A percentile compares a stretch with the other conserved stretches of the same genome.
Evolutionary conservation across 331 rosid genomes (phyloP).

Genomic region (Spiraea crenata): DNA sequence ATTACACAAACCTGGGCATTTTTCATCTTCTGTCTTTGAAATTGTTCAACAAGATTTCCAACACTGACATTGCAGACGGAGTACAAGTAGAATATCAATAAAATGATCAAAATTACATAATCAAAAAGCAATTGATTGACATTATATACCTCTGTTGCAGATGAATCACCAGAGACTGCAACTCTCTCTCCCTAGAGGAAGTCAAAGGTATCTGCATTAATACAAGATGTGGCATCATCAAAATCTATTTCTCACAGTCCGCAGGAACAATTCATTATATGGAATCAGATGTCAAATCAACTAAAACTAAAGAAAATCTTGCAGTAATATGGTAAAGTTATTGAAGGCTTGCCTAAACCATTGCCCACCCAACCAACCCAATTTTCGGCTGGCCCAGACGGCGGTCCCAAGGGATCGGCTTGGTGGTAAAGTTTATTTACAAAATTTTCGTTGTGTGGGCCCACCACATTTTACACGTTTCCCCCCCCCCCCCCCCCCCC

Average conservation of each 20-base stretch:
- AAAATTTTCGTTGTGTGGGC: no score
- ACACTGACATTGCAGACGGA: slow-evolving; percentile 49
- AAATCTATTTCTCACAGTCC: background rate
- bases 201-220: slow-evolving; percentile 47
- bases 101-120: background rate
- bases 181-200: slow-evolving; percentile 63
- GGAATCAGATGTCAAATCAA: slow-evolving; percentile 1
- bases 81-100: slow-evolving; percentile 10
- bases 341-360: no score
- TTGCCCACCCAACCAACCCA: no score
- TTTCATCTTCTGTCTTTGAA: slow-evolving; percentile 78
- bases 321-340: background rate
- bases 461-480: no score
- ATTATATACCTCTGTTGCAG: slow-evolving; percentile 75
- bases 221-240: background rate
- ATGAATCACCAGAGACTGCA: slow-evolving; percentile 56
- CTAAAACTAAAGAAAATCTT: slow-evolving; percentile 9
- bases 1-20: slow-evolving; percentile 65
- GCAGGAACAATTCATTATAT: background rate
- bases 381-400: no score
- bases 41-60: slow-evolving; percentile 66
- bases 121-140: slow-evolving; percentile 9
- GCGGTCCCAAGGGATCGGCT: no score
- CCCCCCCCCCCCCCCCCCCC: no score
- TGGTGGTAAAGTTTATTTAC: no score